Percentiles rank a stretch among this genome's conserved stretches.
Evolutionary conservation across 2,329 filamentous ascomycete species (phyloP).

Genomic region (Zarea fungicola): DNA sequence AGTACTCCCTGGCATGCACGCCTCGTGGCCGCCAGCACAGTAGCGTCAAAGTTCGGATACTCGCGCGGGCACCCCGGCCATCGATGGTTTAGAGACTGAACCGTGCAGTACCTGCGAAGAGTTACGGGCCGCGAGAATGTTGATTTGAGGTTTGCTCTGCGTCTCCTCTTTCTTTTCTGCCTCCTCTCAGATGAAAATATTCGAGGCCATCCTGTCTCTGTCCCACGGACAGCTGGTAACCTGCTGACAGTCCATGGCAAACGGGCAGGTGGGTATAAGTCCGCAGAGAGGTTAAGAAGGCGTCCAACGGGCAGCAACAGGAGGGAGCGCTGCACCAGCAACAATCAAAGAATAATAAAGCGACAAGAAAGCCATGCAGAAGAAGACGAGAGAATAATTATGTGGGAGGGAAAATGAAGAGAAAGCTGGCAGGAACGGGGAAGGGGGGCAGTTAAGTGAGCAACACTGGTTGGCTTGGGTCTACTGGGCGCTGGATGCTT

Average conservation of each 20-base stretch:
- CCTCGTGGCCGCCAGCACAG: constrained; percentile 12
- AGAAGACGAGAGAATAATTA: not conserved
- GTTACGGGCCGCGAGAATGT: not conserved
- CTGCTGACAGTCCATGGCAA: not conserved
- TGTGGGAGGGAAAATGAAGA: constrained; percentile 10
- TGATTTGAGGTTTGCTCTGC: not conserved
- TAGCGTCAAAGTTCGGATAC: constrained; percentile 11
- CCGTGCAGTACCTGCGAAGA: not conserved
- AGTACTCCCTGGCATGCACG: constrained; percentile 6
- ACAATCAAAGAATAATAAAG: not conserved
- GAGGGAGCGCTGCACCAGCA: constrained; percentile 1
- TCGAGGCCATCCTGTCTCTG: not conserved
- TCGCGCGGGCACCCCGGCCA: constrained; percentile 10
- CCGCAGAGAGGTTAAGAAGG: not conserved
- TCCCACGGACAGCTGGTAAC: not conserved
- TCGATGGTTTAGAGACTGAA: constrained; percentile 3
- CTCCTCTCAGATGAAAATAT: not conserved
- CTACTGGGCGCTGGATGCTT: not conserved
- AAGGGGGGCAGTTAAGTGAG: constrained; percentile 11
- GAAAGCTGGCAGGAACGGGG: constrained; percentile 11
- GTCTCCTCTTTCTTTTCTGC: not conserved
- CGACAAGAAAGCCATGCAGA: not conserved
- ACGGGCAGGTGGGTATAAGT: constrained; percentile 9
- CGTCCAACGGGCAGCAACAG: not conserved
- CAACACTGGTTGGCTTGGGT: constrained; percentile 1